Evolutionary conservation across 495 filamentous ascomycete species (phyloP).

Genomic region (Daldinia loculata): DNA sequence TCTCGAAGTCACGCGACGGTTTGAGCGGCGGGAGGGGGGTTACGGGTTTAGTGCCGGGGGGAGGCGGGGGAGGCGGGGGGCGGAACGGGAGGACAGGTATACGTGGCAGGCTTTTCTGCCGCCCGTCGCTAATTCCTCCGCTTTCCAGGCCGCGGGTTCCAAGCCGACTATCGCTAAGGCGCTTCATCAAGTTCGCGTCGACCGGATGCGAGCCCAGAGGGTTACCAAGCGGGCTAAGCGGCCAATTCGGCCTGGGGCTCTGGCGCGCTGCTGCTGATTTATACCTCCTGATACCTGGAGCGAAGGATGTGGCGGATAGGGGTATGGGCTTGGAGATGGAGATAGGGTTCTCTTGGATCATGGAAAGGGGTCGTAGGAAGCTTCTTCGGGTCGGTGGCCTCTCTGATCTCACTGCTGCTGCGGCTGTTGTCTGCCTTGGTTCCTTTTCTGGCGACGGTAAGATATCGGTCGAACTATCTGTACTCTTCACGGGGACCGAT

Average conservation of each 20-base stretch:
- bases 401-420: not conserved
- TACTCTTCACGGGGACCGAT: conserved; percentile 4
- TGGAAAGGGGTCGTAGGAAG: conserved; percentile 32
- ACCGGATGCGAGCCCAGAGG: conserved; percentile 36
- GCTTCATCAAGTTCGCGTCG: conserved; percentile 26
- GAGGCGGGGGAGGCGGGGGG: conserved; percentile 19
- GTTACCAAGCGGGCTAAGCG: conserved; percentile 21
- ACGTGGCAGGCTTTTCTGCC: not conserved
- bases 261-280: conserved; percentile 6
- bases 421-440: conserved; percentile 6
- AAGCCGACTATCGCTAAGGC: conserved; percentile 20
- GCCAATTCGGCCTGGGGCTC: conserved; percentile 37
- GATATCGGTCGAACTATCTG: conserved; percentile 13
- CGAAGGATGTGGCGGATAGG: not conserved
- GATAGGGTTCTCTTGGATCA: conserved; percentile 31
- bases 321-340: conserved; percentile 5
- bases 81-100: not conserved
- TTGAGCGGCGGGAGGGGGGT: not conserved
- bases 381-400: not conserved
- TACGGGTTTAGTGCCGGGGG: conserved; percentile 21
- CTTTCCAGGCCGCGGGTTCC: not conserved
- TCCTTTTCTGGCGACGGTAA: conserved; percentile 13
- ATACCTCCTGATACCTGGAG: not conserved
- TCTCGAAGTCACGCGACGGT: not conserved
- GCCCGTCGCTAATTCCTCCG: not conserved